Evolutionary conservation across 148 eudicot species (phyloP).

Genomic region (Fallopia convolvulus): DNA sequence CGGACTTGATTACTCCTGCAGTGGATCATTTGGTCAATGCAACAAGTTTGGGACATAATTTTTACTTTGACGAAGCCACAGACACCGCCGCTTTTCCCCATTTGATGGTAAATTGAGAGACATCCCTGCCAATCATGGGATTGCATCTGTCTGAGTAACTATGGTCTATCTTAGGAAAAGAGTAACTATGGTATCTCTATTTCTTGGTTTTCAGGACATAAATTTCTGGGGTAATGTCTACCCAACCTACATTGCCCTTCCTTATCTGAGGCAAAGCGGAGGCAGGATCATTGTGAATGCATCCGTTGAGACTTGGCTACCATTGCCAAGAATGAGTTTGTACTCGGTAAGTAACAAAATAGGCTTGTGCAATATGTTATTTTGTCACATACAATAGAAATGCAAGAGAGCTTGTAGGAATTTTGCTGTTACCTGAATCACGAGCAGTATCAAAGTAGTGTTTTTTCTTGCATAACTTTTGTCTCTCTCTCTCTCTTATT

Average conservation of each 20-base stretch:
- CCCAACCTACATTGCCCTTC: constrained; percentile 84
- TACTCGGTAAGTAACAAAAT: constrained; percentile 56
- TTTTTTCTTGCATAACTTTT: no score
- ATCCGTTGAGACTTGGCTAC: constrained; percentile 88
- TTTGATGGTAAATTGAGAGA: constrained; percentile 45
- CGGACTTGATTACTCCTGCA: constrained; percentile 21
- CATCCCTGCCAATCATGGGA: not conserved
- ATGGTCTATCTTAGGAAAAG: not conserved
- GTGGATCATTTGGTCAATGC: constrained; percentile 95
- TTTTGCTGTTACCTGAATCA: no score
- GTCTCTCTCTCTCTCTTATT: no score
- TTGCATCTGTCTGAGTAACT: not conserved
- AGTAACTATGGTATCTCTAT: not conserved
- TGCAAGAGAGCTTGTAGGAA: no score
- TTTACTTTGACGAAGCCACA: constrained; percentile 77
- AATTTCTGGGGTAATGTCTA: constrained; percentile 96
- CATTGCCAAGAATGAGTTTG: constrained; percentile 89
- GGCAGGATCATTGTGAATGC: constrained; percentile 83
- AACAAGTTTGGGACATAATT: constrained; percentile 78
- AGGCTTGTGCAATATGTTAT: not conserved
- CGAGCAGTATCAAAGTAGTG: no score
- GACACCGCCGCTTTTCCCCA: constrained; percentile 70
- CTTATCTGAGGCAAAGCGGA: constrained; percentile 47
- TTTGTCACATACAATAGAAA: not conserved
- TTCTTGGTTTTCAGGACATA: constrained; percentile 44